Base-by-base conservation (phyloP, 208 protist genomes). In the Acanthamoeba quina region DNA sequence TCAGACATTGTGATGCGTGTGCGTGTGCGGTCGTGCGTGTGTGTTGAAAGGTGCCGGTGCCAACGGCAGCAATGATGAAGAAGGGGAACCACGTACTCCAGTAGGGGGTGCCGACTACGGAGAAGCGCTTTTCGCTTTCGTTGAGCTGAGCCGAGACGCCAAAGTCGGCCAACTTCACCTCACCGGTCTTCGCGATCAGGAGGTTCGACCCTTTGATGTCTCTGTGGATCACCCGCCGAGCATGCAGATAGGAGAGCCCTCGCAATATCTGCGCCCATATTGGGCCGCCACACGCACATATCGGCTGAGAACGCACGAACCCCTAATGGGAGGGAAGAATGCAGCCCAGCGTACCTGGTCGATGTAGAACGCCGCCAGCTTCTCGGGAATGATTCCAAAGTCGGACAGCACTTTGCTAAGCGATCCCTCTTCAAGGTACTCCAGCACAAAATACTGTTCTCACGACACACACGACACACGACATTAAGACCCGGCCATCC, bases 61-160 rank as follows among this genome's bases (percentile, higher is more conserved):
- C 26, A 29, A 21, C n/a, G n/a, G n/a, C n/a, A n/a, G n/a, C n/a
- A n/a, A 47, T 47, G 56, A 62, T 17, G 21, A 62, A 62, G 56
- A 26, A 66, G 2, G 24, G 60, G 31, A 7, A 29, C 17, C n/a
- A 37, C 5, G n/a, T 95, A 97, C 95, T 98, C 98, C 98, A 99
- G 94, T 98, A 99, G 3, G 98, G 97, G 29, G 97, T 98, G 15
- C 98, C 98, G 5, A 97, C 97, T 3, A 97, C 97, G 10, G 88
- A 92, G 52, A 80, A 92, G 13, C 88, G 88, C 44, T 92, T 92
- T 54, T 92, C 88, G 47, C 88, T 92, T 49, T 85, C 94, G 72
- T 96, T 95, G 21, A 97, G 97, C 97, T 97, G 98, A 95, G 98
- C 99, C 96, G 99, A 98, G 82, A 99, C 98, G 89, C 99, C 99